Evolutionary conservation across 257 asterid genomes (phyloP).

Genomic region (Capsicum pubescens): DNA sequence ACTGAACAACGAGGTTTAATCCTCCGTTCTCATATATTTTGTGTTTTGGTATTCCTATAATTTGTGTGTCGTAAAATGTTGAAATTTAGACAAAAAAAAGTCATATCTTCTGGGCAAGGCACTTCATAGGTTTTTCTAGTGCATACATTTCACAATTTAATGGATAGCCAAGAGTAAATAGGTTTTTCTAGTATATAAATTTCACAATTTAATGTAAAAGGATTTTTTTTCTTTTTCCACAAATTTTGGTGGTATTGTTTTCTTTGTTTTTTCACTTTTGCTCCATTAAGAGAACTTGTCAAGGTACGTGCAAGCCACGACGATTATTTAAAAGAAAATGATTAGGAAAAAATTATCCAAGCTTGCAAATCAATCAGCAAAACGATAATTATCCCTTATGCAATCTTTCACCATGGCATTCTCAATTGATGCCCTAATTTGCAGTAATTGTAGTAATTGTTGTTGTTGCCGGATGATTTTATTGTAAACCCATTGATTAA

Average conservation of each 20-base stretch:
- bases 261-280: background rate
- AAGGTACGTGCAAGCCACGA: background rate
- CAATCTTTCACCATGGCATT: no score
- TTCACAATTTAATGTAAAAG: slow-evolving; percentile 6
- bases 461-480: no score
- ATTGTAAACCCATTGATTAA: no score
- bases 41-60: no score
- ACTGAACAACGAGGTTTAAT: background rate
- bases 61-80: no score
- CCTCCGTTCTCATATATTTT: no score
- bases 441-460: no score
- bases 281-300: background rate
- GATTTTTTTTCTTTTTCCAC: background rate
- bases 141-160: background rate
- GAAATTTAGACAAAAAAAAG: background rate
- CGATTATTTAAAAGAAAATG: background rate
- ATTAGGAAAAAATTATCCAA: background rate
- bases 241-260: no score
- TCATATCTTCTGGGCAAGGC: slow-evolving; percentile 63
- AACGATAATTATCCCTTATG: no score
- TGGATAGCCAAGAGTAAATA: slow-evolving; percentile 30
- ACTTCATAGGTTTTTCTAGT: background rate
- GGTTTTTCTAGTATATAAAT: background rate
- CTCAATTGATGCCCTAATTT: no score
- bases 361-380: no score